A percentile compares a stretch with the other conserved stretches of the same genome.
phyloP scores from a whole-genome alignment of 106 monocot genomes.

The Phalaenopsis equestris region DNA sequence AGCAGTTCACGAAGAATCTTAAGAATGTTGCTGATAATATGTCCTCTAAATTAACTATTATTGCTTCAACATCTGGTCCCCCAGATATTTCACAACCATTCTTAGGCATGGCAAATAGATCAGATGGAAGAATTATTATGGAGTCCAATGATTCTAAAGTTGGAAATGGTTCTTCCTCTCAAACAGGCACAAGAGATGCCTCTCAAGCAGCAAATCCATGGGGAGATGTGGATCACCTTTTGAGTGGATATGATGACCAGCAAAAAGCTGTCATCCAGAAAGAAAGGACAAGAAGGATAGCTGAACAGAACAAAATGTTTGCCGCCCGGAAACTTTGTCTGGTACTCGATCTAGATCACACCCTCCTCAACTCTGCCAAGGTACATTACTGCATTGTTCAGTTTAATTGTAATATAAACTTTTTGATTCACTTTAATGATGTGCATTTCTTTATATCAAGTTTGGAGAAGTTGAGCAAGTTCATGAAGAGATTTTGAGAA shows the following conservation, averaged over 20 bases:
- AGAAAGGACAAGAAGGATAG: conserved; percentile 92
- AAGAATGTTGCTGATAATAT: conserved; percentile 20
- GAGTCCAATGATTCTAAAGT: conserved; percentile 23
- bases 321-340: conserved; percentile 63
- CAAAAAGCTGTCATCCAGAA: conserved; percentile 80
- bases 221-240: conserved; percentile 78
- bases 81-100: conserved; percentile 17
- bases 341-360: conserved; percentile 96
- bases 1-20: conserved; percentile 26
- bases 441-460: conserved; percentile 30
- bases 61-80: background rate
- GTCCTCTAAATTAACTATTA: conserved; percentile 14
- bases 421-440: conserved; percentile 9
- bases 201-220: conserved; percentile 31
- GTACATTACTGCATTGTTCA: conserved; percentile 21
- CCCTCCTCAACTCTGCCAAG: conserved; percentile 98
- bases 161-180: conserved; percentile 5
- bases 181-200: conserved; percentile 9
- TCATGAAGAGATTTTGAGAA: conserved; percentile 80
- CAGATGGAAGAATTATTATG: background rate
- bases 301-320: conserved; percentile 95
- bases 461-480: conserved; percentile 78
- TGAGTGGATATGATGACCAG: conserved; percentile 87
- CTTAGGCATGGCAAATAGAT: conserved; percentile 13
- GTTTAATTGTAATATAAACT: background rate